Evolutionary conservation across 2,329 filamentous ascomycete species (phyloP), one percentile per base, ranked within the genome.

Genomic region (Exophiala mesophila): DNA sequence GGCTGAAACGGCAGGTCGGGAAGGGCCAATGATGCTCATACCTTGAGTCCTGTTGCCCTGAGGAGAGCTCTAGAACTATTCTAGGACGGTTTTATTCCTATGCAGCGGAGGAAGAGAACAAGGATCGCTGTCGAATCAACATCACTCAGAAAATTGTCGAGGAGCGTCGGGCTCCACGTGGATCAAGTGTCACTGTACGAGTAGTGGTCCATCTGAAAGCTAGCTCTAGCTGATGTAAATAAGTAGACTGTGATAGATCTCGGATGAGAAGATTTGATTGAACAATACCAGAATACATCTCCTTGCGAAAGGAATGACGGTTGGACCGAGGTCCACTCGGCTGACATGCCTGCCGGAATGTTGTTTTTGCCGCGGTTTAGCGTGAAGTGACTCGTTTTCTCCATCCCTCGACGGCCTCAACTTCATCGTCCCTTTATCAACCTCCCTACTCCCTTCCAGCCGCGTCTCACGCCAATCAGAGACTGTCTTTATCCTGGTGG

Each of bases 201-300:
- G 36, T 31, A 39, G 36, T 26, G 16, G 23, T 16, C 24, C 24
- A 39, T 39, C 36, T 39, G 24, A 29, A 17, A 29, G 16, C 36
- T 39, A 39, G 36, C 36, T 39, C 36, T 39, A 39, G 36, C 24
- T 39, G 24, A 39, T 39, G 21, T 39, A 31, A 30, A 39, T 29
- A 31, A 39, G 13, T 17, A 30, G 36, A 31, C 24, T 39, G 10
- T 39, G 24, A 31, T 31, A 39, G 24, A 39, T 31, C 36, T 39
- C 24, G 24, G 24, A 31, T 39, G 24, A 39, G 36, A 39, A 39
- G 24, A 39, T 39, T 39, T 39, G 16, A 6, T 26, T 12, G 6
- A 39, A 39, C 24, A 31, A 30, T 39, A 29, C 24, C 26, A 19
- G 23, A 26, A 26, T 26, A 7, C 6, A 26, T 26, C 23, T 26